Evolutionary conservation across 768 basidiomycete species (phyloP).

Genomic region (Trametes elegans): DNA sequence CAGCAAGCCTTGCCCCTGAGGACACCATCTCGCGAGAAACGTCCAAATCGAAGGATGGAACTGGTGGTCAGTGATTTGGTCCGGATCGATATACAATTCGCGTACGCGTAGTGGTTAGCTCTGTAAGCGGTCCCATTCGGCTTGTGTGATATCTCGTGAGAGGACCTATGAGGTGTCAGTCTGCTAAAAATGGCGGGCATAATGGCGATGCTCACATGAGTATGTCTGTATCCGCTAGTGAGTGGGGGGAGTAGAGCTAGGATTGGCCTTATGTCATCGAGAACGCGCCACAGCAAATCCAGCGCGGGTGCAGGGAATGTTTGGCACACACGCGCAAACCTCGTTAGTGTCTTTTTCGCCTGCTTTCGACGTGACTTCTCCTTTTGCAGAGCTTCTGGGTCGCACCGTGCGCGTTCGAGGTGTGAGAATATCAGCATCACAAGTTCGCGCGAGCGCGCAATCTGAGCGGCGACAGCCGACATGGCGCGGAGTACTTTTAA

Average conservation of each 20-base stretch:
- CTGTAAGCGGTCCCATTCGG: background rate
- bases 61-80: background rate
- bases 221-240: background rate
- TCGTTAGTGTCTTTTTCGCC: background rate
- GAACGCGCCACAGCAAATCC: background rate
- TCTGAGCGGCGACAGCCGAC: too few relatives aligned
- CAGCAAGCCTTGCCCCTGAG: background rate
- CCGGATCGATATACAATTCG: background rate
- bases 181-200: too few relatives aligned
- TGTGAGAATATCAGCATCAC: background rate
- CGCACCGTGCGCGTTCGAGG: background rate
- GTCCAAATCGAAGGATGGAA: background rate
- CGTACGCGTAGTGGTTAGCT: background rate
- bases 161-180: background rate
- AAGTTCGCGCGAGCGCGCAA: too few relatives aligned
- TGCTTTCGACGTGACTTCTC: background rate
- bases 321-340: background rate
- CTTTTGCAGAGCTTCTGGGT: background rate
- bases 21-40: background rate
- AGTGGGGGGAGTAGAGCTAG: background rate
- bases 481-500: too few relatives aligned
- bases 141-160: background rate
- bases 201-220: background rate
- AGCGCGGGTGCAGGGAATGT: background rate
- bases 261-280: background rate